These are phyloP conservation scores for Vicia faba DNA, from an alignment of 306 rosid species.

Conservation along the genomic window DNA sequence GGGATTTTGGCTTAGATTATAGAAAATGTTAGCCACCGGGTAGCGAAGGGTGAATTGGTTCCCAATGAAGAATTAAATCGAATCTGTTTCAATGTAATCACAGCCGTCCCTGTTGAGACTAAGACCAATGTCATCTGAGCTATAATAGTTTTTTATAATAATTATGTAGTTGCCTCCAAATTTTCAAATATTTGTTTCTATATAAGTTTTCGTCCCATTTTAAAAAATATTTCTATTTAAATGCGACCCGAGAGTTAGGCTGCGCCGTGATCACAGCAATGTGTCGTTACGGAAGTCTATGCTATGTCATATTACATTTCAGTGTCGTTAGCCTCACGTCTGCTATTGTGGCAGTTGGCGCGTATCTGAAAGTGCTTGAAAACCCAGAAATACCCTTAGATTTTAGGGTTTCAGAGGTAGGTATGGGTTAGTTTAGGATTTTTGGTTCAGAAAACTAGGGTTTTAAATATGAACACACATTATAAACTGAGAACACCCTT, in stretches of 20 bases:
- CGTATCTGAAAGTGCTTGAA: neutral
- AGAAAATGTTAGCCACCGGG: neutral
- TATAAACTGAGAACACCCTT: neutral
- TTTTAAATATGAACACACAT: slow-evolving; percentile 12
- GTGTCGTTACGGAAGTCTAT: neutral
- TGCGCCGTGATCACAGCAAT: neutral
- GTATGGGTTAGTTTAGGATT: slow-evolving; percentile 12
- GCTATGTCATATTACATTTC: neutral
- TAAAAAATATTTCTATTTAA: slow-evolving; percentile 7
- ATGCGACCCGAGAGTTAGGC: neutral
- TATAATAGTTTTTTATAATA: slow-evolving; percentile 12
- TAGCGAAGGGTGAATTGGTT: neutral
- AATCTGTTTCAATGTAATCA: slow-evolving; percentile 19
- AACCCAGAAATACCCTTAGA: slow-evolving; percentile 2
- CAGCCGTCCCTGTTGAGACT: neutral
- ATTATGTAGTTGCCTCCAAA: neutral
- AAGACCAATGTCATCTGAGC: slow-evolving; percentile 24
- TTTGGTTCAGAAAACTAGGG: slow-evolving; percentile 1
- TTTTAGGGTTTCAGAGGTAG: neutral
- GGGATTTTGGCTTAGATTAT: neutral
- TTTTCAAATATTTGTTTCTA: slow-evolving; percentile 25
- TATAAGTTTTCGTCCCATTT: neutral
- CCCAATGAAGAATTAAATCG: slow-evolving; percentile 18
- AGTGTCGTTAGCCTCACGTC: neutral
- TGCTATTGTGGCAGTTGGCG: neutral